Percentiles rank a stretch among this genome's conserved stretches.
Conservation (phyloP, 2,329 filamentous ascomycete species). For the Phialocephala subalpina region DNA sequence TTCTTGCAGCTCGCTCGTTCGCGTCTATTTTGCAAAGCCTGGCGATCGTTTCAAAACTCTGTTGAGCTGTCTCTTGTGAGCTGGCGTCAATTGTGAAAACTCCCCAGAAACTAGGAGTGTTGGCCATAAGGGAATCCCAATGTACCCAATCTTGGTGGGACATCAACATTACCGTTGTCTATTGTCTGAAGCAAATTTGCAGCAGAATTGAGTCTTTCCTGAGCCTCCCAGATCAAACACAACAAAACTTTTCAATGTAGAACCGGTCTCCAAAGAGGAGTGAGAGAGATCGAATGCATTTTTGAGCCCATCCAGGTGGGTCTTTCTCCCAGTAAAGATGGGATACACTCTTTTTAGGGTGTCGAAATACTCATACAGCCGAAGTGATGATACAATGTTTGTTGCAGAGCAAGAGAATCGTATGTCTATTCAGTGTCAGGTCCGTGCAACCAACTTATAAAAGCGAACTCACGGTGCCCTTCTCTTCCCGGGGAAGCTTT, state of each 20-base stretch:
- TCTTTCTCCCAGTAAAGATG: constrained; percentile 22
- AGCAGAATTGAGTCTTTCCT: constrained; percentile 41
- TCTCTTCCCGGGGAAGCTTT: too few relatives aligned
- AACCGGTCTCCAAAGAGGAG: not conserved
- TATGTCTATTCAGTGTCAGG: constrained; percentile 16
- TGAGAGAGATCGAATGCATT: constrained; percentile 1
- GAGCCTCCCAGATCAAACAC: constrained; percentile 40
- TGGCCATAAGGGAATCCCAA: constrained; percentile 24
- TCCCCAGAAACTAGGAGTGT: constrained; percentile 31
- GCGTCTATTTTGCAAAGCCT: constrained; percentile 18
- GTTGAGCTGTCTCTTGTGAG: constrained; percentile 20
- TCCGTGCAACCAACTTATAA: constrained; percentile 17
- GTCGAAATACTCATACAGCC: constrained; percentile 12
- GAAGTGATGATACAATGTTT: constrained; percentile 11
- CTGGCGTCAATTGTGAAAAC: constrained; percentile 26
- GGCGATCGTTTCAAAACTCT: constrained; percentile 16
- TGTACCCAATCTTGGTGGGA: constrained; percentile 27
- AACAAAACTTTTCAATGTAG: constrained; percentile 34
- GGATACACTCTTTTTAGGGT: constrained; percentile 14
- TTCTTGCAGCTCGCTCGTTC: constrained; percentile 23
- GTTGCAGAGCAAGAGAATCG: constrained; percentile 19
- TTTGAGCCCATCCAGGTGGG: constrained; percentile 14
- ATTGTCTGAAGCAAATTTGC: constrained; percentile 39
- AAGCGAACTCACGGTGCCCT: too few relatives aligned
- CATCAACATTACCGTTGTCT: constrained; percentile 13